phyloP scores from a whole-genome alignment of 2,329 filamentous ascomycete species.

The Cladosporium velox region DNA sequence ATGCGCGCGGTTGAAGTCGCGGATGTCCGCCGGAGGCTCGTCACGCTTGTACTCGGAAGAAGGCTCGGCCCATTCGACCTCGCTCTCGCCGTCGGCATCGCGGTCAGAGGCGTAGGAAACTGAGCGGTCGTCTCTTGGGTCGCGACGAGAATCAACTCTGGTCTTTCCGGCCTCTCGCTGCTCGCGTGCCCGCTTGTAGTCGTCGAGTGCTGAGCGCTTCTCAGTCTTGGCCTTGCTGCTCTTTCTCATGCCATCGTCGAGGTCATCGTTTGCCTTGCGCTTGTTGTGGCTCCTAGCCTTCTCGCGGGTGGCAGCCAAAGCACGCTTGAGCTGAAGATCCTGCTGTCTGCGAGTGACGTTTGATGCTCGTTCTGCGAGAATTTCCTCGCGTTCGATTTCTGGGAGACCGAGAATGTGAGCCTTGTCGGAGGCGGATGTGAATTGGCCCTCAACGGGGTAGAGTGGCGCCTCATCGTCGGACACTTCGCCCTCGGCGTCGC shows the following conservation, averaged over 20 bases:
- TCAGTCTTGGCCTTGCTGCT: conserved; percentile 42
- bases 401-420: conserved; percentile 76
- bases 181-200: conserved; percentile 62
- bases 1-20: conserved; percentile 81
- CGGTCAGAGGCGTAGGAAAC: conserved; percentile 48
- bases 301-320: conserved; percentile 53
- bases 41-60: conserved; percentile 47
- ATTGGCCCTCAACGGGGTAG: conserved; percentile 87
- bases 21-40: conserved; percentile 69
- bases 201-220: conserved; percentile 73
- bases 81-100: conserved; percentile 72
- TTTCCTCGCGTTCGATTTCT: conserved; percentile 86
- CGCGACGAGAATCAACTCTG: conserved; percentile 29
- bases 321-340: conserved; percentile 76
- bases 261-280: conserved; percentile 75
- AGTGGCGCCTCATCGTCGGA: conserved; percentile 52
- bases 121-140: conserved; percentile 51
- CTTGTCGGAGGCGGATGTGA: conserved; percentile 58
- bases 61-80: conserved; percentile 71
- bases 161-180: conserved; percentile 59
- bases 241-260: conserved; percentile 78
- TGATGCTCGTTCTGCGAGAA: conserved; percentile 82
- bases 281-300: conserved; percentile 60
- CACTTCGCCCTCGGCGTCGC: conserved; percentile 29
- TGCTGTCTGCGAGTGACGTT: conserved; percentile 81